Evolutionary conservation across 441 rosid genomes (phyloP).

Genomic region (Theobroma grandiflorum): DNA sequence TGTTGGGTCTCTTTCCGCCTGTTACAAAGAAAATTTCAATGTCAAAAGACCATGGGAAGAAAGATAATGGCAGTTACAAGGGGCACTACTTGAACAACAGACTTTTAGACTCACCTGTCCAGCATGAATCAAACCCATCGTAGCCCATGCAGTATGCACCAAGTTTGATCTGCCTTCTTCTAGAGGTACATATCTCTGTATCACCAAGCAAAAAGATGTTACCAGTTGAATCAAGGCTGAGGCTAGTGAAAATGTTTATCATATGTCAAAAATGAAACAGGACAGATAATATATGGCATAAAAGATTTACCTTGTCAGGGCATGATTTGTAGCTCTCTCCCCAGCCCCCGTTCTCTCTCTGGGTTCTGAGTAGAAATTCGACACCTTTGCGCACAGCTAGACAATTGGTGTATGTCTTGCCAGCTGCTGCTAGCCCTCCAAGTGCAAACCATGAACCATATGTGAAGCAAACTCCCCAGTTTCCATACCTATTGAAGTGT

Average conservation of each 20-base stretch:
- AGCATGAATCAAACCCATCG: slow-evolving; percentile 66
- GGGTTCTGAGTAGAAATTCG: slow-evolving; percentile 61
- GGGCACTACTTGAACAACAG: background rate
- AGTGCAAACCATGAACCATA: slow-evolving; percentile 80
- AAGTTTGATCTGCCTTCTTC: slow-evolving; percentile 65
- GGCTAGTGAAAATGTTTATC: background rate
- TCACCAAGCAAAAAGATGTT: background rate
- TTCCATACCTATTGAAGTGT: slow-evolving; percentile 53
- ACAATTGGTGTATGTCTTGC: slow-evolving; percentile 59
- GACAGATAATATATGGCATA: background rate
- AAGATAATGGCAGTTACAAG: background rate
- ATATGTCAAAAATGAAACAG: background rate
- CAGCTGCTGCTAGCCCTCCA: slow-evolving; percentile 59
- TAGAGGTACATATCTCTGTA: slow-evolving; percentile 64
- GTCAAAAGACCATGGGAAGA: background rate
- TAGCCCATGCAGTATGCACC: slow-evolving; percentile 79
- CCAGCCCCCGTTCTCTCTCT: slow-evolving; percentile 72
- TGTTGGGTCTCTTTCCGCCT: slow-evolving; percentile 65
- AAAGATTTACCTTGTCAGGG: slow-evolving; percentile 59
- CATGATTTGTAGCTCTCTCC: slow-evolving; percentile 82
- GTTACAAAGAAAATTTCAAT: background rate
- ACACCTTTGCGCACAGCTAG: slow-evolving; percentile 62
- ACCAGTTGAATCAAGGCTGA: background rate
- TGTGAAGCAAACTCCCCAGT: slow-evolving; percentile 83
- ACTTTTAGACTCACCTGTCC: slow-evolving; percentile 57